phyloP scores from a whole-genome alignment of 2,329 filamentous ascomycete genomes.

The Coniochaeta prunicola region DNA sequence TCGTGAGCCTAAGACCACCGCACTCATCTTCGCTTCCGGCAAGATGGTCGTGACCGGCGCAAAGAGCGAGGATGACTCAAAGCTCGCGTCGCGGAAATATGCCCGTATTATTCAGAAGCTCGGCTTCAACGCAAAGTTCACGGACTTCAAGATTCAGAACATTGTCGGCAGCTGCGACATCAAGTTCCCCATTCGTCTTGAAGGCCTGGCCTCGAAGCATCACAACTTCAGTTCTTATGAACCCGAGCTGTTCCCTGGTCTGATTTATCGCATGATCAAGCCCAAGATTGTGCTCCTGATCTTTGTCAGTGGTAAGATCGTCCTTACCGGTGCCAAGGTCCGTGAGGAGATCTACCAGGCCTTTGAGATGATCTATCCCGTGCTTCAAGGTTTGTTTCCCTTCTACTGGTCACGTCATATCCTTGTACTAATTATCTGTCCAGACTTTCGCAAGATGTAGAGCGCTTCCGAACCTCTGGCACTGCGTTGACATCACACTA shows the following conservation, averaged over 20 bases:
- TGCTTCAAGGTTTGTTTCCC: constrained; percentile 65
- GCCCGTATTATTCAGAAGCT: constrained; percentile 99
- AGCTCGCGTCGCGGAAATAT: constrained; percentile 94
- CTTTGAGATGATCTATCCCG: constrained; percentile 95
- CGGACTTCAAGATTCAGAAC: constrained; percentile 99
- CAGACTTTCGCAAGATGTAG: constrained; percentile 54
- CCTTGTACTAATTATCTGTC: neutral
- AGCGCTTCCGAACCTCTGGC: neutral
- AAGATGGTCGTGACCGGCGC: constrained; percentile 99
- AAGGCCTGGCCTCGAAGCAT: constrained; percentile 92
- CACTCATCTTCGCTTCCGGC: constrained; percentile 93
- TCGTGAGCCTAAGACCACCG: constrained; percentile 96
- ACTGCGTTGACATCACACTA: constrained; percentile 1
- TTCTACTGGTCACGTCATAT: neutral
- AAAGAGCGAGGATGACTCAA: constrained; percentile 96
- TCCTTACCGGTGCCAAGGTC: constrained; percentile 94
- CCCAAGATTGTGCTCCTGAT: constrained; percentile 97
- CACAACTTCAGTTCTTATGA: constrained; percentile 99
- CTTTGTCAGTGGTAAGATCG: constrained; percentile 97
- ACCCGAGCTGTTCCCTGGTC: constrained; percentile 94
- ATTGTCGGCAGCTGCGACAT: constrained; percentile 98
- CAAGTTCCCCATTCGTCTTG: constrained; percentile 96
- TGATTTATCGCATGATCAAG: constrained; percentile 99
- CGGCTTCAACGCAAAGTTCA: constrained; percentile 98
- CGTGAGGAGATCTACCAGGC: constrained; percentile 97